Base-by-base conservation (phyloP, 805 yeast genomes). In the Isabelozyma rhagii region DNA sequence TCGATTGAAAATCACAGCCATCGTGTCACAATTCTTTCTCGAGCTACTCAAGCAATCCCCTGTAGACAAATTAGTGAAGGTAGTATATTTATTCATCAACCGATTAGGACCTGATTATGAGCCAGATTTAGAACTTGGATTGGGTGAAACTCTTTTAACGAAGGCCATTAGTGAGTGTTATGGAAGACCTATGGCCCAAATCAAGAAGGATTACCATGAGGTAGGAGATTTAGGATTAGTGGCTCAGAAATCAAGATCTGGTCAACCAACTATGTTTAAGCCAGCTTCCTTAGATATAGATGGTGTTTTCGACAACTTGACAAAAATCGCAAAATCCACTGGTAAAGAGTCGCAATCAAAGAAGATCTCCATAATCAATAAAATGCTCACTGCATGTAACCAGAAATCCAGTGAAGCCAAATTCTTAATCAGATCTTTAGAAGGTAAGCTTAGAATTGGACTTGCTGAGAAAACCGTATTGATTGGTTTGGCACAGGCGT, bases 21-120 rank as follows among this genome's bases (percentile, higher is more conserved):
- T 81, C 48, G 84, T 93, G 13, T 80, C 96, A 0, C 84, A 82
- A 44, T 87, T 92, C 63, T 87, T 88, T 63, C 67, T 78, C 10
- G 79, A 81, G 41, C 83, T 90, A 0, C 71, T 94, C 47, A 64
- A 76, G 27, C 73, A 78, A 42, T 58, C 67, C 29, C 51, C 64
- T 2, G 66, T 68, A 5, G 71, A 68, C n/a, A 75, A 81, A 42
- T 68, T 94, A 47, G 77, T 89, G 6, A 82, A 81, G 48, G 83
- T 89, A 1, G 87, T 92, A 1, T 94, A 93, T 59, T 76, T 94
- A 14, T 87, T 88, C 68, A 91, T 93, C 63, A 93, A 93, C 64
- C 74, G 93, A 52, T 71, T 92, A 8, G 97, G 97, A 0, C 99
- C 99, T 0, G 99, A 94, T 64, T 94, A 94, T 62, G 97, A 90